Percentiles rank a stretch among this genome's conserved stretches.
These are phyloP conservation scores for Panicum virgatum DNA, from an alignment of 202 grass and related monocot species.

Conservation along the genomic window DNA sequence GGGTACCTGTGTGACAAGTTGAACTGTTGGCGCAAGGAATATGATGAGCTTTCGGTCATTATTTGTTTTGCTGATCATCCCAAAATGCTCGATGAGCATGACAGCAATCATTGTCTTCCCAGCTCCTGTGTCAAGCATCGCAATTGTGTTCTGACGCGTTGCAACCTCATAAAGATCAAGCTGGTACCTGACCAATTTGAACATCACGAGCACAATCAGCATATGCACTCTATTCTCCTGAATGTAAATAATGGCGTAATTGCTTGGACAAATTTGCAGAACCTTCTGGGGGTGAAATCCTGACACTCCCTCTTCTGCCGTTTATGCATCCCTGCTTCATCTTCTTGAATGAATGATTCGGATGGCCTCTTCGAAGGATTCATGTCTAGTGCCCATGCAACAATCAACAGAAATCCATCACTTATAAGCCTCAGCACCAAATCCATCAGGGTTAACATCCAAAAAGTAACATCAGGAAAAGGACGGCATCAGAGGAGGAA, in stretches of 20 bases:
- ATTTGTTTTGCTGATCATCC: slow-evolving; percentile 36
- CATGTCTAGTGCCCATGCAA: slow-evolving; percentile 33
- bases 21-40: slow-evolving; percentile 81
- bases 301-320: slow-evolving; percentile 37
- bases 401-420: slow-evolving; percentile 19
- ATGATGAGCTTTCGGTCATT: slow-evolving; percentile 56
- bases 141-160: slow-evolving; percentile 68
- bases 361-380: slow-evolving; percentile 41
- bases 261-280: not conserved
- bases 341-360: slow-evolving; percentile 14
- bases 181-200: slow-evolving; percentile 61
- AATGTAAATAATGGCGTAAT: slow-evolving; percentile 17
- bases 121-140: slow-evolving; percentile 75
- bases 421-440: not conserved
- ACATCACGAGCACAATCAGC: slow-evolving; percentile 12
- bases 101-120: slow-evolving; percentile 91
- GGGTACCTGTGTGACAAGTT: slow-evolving; percentile 74
- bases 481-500: too few relatives aligned
- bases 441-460: not conserved
- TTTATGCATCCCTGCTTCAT: slow-evolving; percentile 16
- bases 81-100: slow-evolving; percentile 81
- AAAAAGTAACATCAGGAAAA: not conserved
- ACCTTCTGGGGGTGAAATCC: slow-evolving; percentile 53
- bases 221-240: not conserved
- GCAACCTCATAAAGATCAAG: slow-evolving; percentile 75